Base-by-base conservation (phyloP, 108 stramenopile genomes). In the Seminavis robusta region DNA sequence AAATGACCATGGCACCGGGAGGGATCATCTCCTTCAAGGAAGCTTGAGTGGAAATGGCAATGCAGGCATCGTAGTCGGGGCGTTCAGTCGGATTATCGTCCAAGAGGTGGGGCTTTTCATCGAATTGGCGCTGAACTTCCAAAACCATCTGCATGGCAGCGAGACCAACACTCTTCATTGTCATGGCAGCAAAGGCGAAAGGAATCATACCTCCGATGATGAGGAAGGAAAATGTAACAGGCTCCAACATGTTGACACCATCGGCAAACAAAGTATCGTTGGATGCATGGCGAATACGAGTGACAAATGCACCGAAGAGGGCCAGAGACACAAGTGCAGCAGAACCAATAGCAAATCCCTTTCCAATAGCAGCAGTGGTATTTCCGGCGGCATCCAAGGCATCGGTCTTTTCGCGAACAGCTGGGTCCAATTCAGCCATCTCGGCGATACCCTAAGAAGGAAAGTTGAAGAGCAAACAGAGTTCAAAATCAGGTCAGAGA, bases 321-420 rank as follows among this genome's bases (percentile, higher is more conserved):
- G 95, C 96, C 27, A 98, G 79, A 27, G 97, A 97, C 25, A 97
- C 96, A 61, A 98, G 90, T n/a, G 95, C 98, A 47, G 98, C 98
- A 30, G 95, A 97, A 44, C 98, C 98, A 61, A 98, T 98, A 34
- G 98, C 98, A 58, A 98, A 98, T 31, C 98, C 98, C 85, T 98
- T 98, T 76, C 98, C 98, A 56, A 97, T 97, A 36, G 98, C 98
- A 43, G 98, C 98, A 29, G 98, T 98, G 66, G 98, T 98, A 81
- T 98, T 98, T 38, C 98, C 98, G 23, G 95, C 95, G 41, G 98
- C 94, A 79, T 98, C 98, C 33, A 98, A 89, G 33, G 95, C 92
- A 78, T 98, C 98, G 33, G 98, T 98, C 81, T 94, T 96, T 74
- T 97, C 95, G 48, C 98, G 95, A 34, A 97, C 95, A 42, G 73